Conservation (phyloP, 2,329 filamentous ascomycete genomes). For the Verticillium nubilum region DNA sequence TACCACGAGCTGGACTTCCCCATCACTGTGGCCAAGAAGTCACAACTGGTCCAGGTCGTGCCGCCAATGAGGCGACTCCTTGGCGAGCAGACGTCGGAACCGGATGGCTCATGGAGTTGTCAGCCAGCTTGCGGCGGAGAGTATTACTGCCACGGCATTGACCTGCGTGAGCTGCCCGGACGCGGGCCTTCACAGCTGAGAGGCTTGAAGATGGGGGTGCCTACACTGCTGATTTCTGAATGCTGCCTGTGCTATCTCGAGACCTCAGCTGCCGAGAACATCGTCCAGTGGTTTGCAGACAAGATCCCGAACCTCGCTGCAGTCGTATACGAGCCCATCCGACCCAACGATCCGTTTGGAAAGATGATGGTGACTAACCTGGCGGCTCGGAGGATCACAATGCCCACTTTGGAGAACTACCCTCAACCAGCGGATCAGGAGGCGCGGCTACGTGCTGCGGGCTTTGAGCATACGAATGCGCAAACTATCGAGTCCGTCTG, state of each 20-base stretch:
- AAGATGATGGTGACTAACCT: slow-evolving; percentile 90
- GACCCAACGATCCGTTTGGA: slow-evolving; percentile 80
- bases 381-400: slow-evolving; percentile 70
- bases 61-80: slow-evolving; percentile 34
- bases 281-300: slow-evolving; percentile 60
- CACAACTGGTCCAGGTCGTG: slow-evolving; percentile 44
- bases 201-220: slow-evolving; percentile 51
- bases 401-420: slow-evolving; percentile 77
- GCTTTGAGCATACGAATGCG: slow-evolving; percentile 47
- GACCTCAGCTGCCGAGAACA: slow-evolving; percentile 53
- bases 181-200: slow-evolving; percentile 18
- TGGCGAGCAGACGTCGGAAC: slow-evolving; percentile 20
- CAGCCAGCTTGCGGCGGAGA: slow-evolving; percentile 31
- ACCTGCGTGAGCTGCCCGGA: slow-evolving; percentile 7
- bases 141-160: slow-evolving; percentile 45
- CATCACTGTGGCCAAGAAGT: slow-evolving; percentile 63
- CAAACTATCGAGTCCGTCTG: slow-evolving; percentile 57
- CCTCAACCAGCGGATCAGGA: slow-evolving; percentile 64
- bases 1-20: slow-evolving; percentile 96
- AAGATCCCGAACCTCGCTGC: slow-evolving; percentile 46
- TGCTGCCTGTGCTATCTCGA: slow-evolving; percentile 92
- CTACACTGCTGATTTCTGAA: slow-evolving; percentile 86
- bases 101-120: slow-evolving; percentile 35
- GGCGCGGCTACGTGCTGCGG: slow-evolving; percentile 57
- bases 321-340: slow-evolving; percentile 84